These are phyloP conservation scores for Pyronema domesticum DNA, from an alignment of 495 filamentous ascomycete genomes.

Conservation along the genomic window DNA sequence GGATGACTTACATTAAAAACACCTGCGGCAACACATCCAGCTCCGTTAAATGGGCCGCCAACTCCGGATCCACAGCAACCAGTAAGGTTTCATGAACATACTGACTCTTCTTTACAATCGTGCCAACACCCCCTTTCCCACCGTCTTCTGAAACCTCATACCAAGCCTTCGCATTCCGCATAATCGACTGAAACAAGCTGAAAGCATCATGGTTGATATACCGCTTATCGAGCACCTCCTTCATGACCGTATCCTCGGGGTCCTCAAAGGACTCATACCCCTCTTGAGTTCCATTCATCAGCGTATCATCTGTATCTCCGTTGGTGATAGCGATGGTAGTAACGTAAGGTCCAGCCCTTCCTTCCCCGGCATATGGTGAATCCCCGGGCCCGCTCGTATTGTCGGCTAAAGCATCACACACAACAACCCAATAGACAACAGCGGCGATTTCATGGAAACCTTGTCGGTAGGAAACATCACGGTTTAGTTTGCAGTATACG, in stretches of 20 bases:
- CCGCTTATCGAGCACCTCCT: conserved; percentile 45
- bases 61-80: conserved; percentile 56
- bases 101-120: conserved; percentile 70
- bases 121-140: conserved; percentile 15
- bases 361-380: conserved; percentile 1
- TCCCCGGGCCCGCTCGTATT: conserved; percentile 12
- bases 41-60: conserved; percentile 62
- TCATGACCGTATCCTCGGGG: conserved; percentile 31
- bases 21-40: conserved; percentile 92
- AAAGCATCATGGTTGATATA: conserved; percentile 87
- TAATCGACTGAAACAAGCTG: conserved; percentile 62
- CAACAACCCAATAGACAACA: conserved; percentile 74
- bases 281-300: no score
- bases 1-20: conserved; percentile 60
- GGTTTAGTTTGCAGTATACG: conserved; percentile 85
- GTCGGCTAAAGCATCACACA: conserved; percentile 55
- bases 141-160: conserved; percentile 48
- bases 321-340: background rate
- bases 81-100: conserved; percentile 71
- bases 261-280: no score
- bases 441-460: conserved; percentile 95
- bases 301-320: background rate
- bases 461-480: conserved; percentile 64
- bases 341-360: background rate
- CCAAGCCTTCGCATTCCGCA: conserved; percentile 71